These are phyloP conservation scores for Eucalyptus tenuipes DNA, from an alignment of 345 rosid species.

Conservation along the genomic window DNA sequence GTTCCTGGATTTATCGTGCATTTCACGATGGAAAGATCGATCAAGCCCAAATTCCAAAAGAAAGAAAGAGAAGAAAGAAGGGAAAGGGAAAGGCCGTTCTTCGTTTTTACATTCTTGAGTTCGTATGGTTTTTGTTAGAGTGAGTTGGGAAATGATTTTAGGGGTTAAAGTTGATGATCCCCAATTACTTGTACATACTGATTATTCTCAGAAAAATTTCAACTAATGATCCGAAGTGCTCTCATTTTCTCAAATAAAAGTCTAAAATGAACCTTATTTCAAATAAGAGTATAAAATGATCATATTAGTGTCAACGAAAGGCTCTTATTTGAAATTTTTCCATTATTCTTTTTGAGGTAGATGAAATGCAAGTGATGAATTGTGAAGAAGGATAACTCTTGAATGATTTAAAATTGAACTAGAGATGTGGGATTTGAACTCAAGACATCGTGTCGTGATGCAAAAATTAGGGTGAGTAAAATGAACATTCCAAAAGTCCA, in stretches of 20 bases:
- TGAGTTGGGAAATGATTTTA: background rate
- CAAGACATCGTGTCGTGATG: background rate
- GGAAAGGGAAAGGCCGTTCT: background rate
- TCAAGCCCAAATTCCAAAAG: background rate
- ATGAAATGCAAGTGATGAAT: background rate
- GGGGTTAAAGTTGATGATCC: background rate
- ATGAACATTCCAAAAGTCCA: background rate
- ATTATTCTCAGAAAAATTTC: no score
- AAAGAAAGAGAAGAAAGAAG: background rate
- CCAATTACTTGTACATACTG: background rate
- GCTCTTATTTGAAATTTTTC: no score
- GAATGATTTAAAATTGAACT: background rate
- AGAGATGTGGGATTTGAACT: background rate
- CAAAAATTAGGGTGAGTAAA: background rate
- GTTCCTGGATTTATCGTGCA: background rate
- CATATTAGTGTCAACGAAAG: rapidly evolving
- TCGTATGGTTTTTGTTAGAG: background rate
- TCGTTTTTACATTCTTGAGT: background rate
- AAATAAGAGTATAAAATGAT: no score
- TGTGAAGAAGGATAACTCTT: background rate
- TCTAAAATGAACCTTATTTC: rapidly evolving
- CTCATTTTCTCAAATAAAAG: rapidly evolving
- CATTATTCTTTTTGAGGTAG: background rate
- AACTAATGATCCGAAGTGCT: rapidly evolving
- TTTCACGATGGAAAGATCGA: background rate